These are phyloP conservation scores for Brassica juncea DNA, from an alignment of 345 rosid genomes.

Conservation along the genomic window DNA sequence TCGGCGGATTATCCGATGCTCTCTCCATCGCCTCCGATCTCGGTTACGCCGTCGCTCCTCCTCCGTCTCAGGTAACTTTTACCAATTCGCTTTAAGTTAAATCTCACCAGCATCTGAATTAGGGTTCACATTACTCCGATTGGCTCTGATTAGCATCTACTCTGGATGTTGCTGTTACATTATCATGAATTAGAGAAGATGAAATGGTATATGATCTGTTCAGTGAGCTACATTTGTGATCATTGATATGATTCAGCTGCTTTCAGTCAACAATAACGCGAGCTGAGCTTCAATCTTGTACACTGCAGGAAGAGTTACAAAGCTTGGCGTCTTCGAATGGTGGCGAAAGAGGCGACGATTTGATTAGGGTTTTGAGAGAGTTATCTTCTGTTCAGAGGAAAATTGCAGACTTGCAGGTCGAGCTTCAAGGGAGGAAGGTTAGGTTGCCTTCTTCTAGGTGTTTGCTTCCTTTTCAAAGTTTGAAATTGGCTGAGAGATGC, in stretches of 20 bases:
- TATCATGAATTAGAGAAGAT: background rate
- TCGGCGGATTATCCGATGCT: constrained; percentile 97
- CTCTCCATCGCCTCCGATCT: constrained; percentile 97
- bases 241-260: background rate
- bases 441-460: constrained; percentile 20
- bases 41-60: constrained; percentile 79
- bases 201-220: background rate
- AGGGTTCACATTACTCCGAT: constrained; percentile 1
- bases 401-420: constrained; percentile 93
- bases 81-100: background rate
- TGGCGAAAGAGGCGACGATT: constrained; percentile 80
- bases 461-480: background rate
- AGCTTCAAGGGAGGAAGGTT: constrained; percentile 98
- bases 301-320: constrained; percentile 58
- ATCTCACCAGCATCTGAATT: background rate
- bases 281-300: background rate
- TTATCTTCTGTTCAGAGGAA: constrained; percentile 86
- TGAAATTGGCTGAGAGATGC: background rate
- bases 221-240: constrained; percentile 10
- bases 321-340: constrained; percentile 55
- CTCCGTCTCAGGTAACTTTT: constrained; percentile 71
- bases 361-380: constrained; percentile 79
- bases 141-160: background rate
- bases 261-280: background rate
- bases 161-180: constrained; percentile 9